phyloP scores from a whole-genome alignment of 164 flowering plant genomes.

The Platanus orientalis region DNA sequence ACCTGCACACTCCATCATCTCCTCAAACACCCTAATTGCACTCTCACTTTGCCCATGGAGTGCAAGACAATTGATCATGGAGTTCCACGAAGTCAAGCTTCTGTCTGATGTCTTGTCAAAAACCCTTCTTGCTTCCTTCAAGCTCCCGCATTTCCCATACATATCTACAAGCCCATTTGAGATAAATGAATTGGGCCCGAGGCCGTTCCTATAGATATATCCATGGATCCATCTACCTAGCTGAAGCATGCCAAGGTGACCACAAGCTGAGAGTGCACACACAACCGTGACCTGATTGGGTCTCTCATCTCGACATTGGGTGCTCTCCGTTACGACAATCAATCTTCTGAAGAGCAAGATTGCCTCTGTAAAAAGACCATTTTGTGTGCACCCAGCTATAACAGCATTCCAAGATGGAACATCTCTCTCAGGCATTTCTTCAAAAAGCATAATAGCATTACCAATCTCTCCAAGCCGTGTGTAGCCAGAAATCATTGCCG shows the following conservation, averaged over 20 bases:
- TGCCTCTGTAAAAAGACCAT: conserved; percentile 53
- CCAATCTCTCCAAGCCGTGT: conserved; percentile 37
- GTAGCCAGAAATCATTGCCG: conserved; percentile 65
- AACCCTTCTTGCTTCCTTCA: conserved; percentile 37
- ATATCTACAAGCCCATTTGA: conserved; percentile 54
- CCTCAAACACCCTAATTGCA: conserved; percentile 47
- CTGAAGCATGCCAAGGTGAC: conserved; percentile 56
- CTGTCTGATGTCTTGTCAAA: conserved; percentile 31
- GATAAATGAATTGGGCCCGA: conserved; percentile 30
- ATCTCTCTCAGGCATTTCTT: conserved; percentile 56
- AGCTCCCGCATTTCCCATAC: conserved; percentile 73
- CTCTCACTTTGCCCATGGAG: conserved; percentile 45
- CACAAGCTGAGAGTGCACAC: conserved; percentile 57
- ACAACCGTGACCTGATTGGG: conserved; percentile 52
- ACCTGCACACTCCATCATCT: conserved; percentile 29
- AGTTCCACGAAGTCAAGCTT: conserved; percentile 55
- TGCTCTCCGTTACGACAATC: conserved; percentile 14
- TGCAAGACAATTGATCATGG: conserved; percentile 59
- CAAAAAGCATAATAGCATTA: conserved; percentile 46
- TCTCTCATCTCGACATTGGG: conserved; percentile 15
- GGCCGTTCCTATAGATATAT: conserved; percentile 31
- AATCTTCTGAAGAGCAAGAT: conserved; percentile 44
- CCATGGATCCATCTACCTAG: conserved; percentile 55
- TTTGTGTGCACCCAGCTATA: conserved; percentile 59
- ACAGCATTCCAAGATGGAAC: conserved; percentile 60